Evolutionary conservation across 805 yeast species (phyloP), one percentile per base, ranked within the genome.

Genomic region (Dipodascus albidus): DNA sequence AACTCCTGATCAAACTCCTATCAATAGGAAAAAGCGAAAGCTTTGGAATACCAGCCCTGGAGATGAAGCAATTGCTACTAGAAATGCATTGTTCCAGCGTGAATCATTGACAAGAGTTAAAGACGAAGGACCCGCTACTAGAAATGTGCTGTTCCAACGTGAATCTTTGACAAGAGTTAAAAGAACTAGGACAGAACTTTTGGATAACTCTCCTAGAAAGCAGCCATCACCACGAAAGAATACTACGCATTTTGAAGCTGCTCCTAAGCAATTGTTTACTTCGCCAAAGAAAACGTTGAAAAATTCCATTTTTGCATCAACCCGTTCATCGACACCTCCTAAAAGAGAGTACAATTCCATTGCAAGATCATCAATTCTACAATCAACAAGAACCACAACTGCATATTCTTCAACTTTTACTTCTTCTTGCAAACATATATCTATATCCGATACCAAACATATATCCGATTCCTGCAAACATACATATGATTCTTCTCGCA

Each of bases 1-100:
- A 53, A 60, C 64, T 3, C 64, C 64, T 1, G 60, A 55, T 17
- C 58, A 59, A 47, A 60, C 64, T 6, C 64, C 64, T 3, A 61
- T 53, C 2, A 51, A 54, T 23, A 48, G 60, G 47, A 52, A 54
- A 21, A 50, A 56, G 41, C 42, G 35, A 11, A 50, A 54, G 14
- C 11, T 27, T 11, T 38, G 44, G 44, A 38, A 4, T 19, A 38
- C 44, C 15, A 14, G 15, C 6, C 17, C 6, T 38, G 33, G 33
- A 6, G 33, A 27, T 6, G 33, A 27, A 6, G 33, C 9, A 6
- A 6, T 11, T 27, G 33, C 33, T 11, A 27, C 33, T 27, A 6
- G 33, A 27, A 27, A 27, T 27, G 11, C 11, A 27, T n/a, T n/a
- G n/a, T n/a, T n/a, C n/a, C n/a, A n/a, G n/a, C n/a, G n/a, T n/a